Conservation (phyloP, 1,284 basidiomycete species). For the Apiotrichum gamsii region DNA sequence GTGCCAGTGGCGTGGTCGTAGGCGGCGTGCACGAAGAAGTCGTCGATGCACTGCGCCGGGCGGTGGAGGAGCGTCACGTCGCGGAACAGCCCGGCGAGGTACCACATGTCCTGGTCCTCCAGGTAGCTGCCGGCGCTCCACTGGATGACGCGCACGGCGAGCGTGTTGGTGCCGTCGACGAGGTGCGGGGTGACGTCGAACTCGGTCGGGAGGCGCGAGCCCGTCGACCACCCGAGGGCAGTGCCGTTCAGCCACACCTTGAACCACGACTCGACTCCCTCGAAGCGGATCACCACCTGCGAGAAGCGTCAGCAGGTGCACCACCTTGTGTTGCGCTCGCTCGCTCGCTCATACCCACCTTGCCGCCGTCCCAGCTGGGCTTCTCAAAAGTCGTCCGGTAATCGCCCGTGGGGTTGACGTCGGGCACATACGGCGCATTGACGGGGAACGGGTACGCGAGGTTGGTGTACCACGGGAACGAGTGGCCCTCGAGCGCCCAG, state of each 20-base stretch:
- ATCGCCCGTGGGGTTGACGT: constrained; percentile 17
- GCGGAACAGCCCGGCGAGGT: constrained; percentile 18
- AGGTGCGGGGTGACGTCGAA: constrained; percentile 15
- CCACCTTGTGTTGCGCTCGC: not conserved
- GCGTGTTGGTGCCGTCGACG: not conserved
- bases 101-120: constrained; percentile 23
- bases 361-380: not conserved
- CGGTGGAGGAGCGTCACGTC: constrained; percentile 14
- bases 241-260: constrained; percentile 25
- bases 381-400: constrained; percentile 11
- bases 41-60: constrained; percentile 2
- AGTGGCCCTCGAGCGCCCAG: constrained; percentile 15
- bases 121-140: constrained; percentile 16
- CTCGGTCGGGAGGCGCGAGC: constrained; percentile 18
- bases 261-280: constrained; percentile 23
- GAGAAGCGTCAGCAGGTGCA: too few relatives aligned
- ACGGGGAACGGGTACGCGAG: constrained; percentile 15
- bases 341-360: constrained; percentile 1
- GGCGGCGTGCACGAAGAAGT: constrained; percentile 14
- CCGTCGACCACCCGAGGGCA: constrained; percentile 13
- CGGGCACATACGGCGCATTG: constrained; percentile 12
- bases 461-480: constrained; percentile 15
- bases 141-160: constrained; percentile 13
- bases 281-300: constrained; percentile 20
- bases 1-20: constrained; percentile 10